Conservation (phyloP, 768 basidiomycete genomes). For the Xanthoconium stramineum region DNA sequence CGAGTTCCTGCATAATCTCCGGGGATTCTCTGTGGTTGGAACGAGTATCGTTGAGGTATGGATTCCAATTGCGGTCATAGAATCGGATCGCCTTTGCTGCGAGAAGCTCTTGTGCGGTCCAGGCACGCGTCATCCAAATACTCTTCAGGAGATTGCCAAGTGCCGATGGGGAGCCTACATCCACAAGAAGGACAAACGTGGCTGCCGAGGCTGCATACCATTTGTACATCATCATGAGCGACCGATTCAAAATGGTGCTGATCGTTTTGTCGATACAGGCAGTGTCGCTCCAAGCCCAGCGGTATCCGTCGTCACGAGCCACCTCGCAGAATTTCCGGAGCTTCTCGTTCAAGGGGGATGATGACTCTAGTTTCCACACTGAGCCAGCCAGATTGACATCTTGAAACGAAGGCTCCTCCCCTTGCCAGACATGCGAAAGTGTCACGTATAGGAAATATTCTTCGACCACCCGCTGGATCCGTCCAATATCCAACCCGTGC, state of each 20-base stretch:
- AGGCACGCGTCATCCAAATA: conserved; percentile 12
- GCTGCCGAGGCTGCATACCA: conserved; percentile 5
- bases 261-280: conserved; percentile 13
- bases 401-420: conserved; percentile 6
- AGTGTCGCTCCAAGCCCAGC: conserved; percentile 18
- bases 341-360: background rate
- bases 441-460: conserved; percentile 11
- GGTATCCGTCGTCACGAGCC: conserved; percentile 3
- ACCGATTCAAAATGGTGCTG: conserved; percentile 1
- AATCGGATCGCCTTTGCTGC: conserved; percentile 7
- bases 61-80: conserved; percentile 8
- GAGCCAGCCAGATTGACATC: conserved; percentile 1
- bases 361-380: conserved; percentile 6
- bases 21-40: conserved; percentile 10
- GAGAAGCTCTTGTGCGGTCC: conserved; percentile 20
- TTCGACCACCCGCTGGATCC: background rate
- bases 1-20: conserved; percentile 8
- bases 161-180: background rate
- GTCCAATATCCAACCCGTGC: background rate
- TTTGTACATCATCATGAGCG: conserved; percentile 11
- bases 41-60: conserved; percentile 3
- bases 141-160: conserved; percentile 1
- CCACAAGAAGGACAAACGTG: conserved; percentile 1
- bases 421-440: conserved; percentile 15
- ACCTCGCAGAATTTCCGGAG: conserved; percentile 7